Conservation (phyloP, 495 filamentous ascomycete genomes). For the Neurospora sp. region DNA sequence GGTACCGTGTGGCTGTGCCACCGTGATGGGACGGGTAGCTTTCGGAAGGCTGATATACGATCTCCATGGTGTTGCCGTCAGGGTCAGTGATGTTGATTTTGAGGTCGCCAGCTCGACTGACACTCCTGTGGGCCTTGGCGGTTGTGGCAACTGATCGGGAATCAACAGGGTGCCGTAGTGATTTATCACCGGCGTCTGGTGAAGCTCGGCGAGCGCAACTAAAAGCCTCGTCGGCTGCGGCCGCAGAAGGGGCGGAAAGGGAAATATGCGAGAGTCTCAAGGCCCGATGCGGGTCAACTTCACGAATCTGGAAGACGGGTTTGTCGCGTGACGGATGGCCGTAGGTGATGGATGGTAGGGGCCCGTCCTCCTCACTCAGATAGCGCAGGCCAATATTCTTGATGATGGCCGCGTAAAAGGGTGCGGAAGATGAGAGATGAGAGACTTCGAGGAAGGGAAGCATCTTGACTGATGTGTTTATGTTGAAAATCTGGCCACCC, state of each 20-base stretch:
- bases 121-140: constrained; percentile 9
- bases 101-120: constrained; percentile 19
- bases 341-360: constrained; percentile 23
- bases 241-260: constrained; percentile 31
- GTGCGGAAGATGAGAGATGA: constrained; percentile 66
- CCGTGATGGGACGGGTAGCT: constrained; percentile 22
- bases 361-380: constrained; percentile 35
- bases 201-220: constrained; percentile 31
- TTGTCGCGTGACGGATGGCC: constrained; percentile 13
- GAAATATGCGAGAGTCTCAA: constrained; percentile 27
- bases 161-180: constrained; percentile 12
- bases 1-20: constrained; percentile 23
- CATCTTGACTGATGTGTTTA: constrained; percentile 12
- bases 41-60: constrained; percentile 27
- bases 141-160: constrained; percentile 8
- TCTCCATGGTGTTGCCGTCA: constrained; percentile 44
- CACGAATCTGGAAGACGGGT: constrained; percentile 32
- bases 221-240: constrained; percentile 34
- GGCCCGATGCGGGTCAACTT: constrained; percentile 17
- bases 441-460: constrained; percentile 49
- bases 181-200: constrained; percentile 16
- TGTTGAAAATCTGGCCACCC: neutral
- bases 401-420: constrained; percentile 68
- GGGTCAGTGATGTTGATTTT: constrained; percentile 33
- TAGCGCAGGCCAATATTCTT: constrained; percentile 68